A percentile compares a stretch with the other conserved stretches of the same genome.
Evolutionary conservation across 176 grass and related monocot genomes (phyloP).

Genomic region (Oryza australiensis): DNA sequence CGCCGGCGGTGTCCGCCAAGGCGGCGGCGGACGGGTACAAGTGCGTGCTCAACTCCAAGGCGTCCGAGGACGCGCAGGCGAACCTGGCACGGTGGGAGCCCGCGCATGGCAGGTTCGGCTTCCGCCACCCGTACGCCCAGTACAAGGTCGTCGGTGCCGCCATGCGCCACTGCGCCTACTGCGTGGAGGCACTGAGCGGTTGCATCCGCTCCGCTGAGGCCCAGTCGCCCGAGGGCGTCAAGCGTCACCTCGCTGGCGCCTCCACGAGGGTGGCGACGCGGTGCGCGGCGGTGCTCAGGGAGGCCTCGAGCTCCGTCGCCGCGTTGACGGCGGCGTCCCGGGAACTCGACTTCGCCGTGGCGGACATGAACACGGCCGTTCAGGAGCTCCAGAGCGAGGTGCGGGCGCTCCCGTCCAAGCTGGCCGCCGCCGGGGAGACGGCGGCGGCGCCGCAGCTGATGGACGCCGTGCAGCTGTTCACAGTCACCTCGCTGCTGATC

Average conservation of each 20-base stretch:
- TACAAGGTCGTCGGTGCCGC: slow-evolving; percentile 59
- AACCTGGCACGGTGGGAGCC: slow-evolving; percentile 81
- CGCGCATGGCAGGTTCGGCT: slow-evolving; percentile 56
- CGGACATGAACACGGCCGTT: slow-evolving; percentile 58
- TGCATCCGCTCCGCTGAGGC: slow-evolving; percentile 55
- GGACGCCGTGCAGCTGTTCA: slow-evolving; percentile 56
- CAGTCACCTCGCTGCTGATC: slow-evolving; percentile 47
- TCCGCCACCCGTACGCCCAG: slow-evolving; percentile 65
- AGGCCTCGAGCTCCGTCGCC: slow-evolving; percentile 47
- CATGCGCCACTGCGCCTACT: slow-evolving; percentile 70
- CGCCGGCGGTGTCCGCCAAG: slow-evolving; percentile 7
- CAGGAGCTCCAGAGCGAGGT: slow-evolving; percentile 60
- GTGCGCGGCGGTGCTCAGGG: slow-evolving; percentile 52
- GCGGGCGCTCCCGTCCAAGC: slow-evolving; percentile 46
- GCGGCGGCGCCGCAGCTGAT: slow-evolving; percentile 23
- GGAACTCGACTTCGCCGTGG: slow-evolving; percentile 40
- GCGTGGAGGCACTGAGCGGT: slow-evolving; percentile 58
- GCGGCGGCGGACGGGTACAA: slow-evolving; percentile 49
- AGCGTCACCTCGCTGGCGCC: slow-evolving; percentile 41
- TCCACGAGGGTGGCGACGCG: slow-evolving; percentile 43
- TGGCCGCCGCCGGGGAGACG: slow-evolving; percentile 33
- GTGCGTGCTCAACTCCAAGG: slow-evolving; percentile 67
- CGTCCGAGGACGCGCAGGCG: slow-evolving; percentile 65
- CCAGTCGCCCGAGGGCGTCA: slow-evolving; percentile 41
- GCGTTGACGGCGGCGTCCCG: slow-evolving; percentile 42